Conservation (phyloP, 108 stramenopile genomes). For the Skeletonema costatum region DNA sequence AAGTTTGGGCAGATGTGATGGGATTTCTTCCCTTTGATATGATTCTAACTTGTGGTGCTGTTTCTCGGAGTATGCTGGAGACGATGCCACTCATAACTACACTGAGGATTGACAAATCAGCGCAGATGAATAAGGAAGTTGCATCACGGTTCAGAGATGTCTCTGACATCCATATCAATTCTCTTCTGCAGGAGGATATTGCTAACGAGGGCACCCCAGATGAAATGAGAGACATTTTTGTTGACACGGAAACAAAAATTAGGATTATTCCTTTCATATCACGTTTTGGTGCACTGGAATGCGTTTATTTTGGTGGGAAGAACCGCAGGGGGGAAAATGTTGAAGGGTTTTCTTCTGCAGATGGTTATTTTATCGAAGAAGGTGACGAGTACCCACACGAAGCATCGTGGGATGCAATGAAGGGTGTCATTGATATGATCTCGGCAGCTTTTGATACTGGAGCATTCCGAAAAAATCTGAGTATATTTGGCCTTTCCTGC, state of each 20-base stretch:
- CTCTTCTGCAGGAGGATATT: neutral
- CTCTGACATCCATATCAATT: slow-evolving; percentile 4
- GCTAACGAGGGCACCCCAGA: neutral
- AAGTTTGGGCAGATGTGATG: neutral
- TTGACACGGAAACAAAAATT: neutral
- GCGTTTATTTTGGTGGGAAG: neutral
- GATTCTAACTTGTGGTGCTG: neutral
- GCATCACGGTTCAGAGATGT: neutral
- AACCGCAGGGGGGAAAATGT: neutral
- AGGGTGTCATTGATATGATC: neutral
- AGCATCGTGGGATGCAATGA: neutral
- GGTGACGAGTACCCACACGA: neutral
- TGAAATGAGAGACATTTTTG: neutral
- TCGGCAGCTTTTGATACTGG: neutral
- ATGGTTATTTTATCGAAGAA: neutral
- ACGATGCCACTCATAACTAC: neutral
- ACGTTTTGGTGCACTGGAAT: neutral
- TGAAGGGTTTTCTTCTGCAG: neutral
- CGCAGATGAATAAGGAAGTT: neutral
- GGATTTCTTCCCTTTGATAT: neutral
- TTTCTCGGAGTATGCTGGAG: neutral
- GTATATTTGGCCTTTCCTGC: neutral
- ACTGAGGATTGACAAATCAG: neutral
- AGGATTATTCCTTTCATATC: neutral
- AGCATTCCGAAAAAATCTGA: neutral